These are phyloP conservation scores for Aspergillus pseudonomiae DNA, from an alignment of 2,329 filamentous ascomycete genomes.

Conservation along the genomic window DNA sequence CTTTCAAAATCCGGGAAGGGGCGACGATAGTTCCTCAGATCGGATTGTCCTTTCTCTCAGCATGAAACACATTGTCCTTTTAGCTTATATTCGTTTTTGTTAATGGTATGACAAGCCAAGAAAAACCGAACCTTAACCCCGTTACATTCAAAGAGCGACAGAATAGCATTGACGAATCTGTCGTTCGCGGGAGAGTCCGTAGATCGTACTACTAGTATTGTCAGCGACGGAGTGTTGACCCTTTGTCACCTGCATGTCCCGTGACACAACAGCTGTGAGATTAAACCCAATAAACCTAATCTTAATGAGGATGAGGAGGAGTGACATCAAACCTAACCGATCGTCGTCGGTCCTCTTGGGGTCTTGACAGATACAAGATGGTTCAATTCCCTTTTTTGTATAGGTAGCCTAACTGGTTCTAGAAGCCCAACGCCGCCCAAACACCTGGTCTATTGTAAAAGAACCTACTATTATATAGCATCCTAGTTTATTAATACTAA, in stretches of 20 bases:
- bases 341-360: neutral
- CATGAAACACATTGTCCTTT: neutral
- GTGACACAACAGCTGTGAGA: neutral
- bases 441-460: neutral
- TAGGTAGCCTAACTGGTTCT: neutral
- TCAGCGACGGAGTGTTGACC: neutral
- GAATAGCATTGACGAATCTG: neutral
- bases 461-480: neutral
- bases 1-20: neutral
- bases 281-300: constrained; percentile 5
- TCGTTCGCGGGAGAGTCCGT: neutral
- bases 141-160: neutral
- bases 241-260: constrained; percentile 2
- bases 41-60: neutral
- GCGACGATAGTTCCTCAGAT: neutral
- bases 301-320: neutral
- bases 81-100: neutral
- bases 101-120: neutral
- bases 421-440: neutral
- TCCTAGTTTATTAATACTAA: neutral
- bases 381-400: neutral
- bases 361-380: neutral
- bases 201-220: neutral
- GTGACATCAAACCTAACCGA: neutral
- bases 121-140: neutral